A percentile compares a stretch with the other conserved stretches of the same genome.
Evolutionary conservation across 2,329 filamentous ascomycete species (phyloP).

Genomic region (Trematosphaeria pertusa): DNA sequence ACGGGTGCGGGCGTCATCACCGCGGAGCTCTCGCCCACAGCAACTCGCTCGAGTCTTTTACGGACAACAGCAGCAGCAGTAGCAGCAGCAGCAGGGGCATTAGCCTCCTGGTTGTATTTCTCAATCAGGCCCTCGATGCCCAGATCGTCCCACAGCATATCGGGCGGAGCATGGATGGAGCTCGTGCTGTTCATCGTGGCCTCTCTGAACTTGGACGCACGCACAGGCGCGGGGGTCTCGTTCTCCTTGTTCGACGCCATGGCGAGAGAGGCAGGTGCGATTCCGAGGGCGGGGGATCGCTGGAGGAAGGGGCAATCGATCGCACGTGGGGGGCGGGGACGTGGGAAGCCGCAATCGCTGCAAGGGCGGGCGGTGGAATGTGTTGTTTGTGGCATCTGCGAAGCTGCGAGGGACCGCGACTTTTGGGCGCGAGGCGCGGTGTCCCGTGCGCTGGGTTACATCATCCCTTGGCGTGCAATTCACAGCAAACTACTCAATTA

Average conservation of each 20-base stretch:
- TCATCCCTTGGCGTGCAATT: neutral
- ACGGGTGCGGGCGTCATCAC: conserved; percentile 8
- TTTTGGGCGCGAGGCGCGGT: neutral
- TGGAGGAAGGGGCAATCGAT: neutral
- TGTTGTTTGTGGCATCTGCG: no score
- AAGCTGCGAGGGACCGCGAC: neutral
- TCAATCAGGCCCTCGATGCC: conserved; percentile 97
- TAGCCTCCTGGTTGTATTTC: conserved; percentile 66
- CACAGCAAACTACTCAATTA: neutral
- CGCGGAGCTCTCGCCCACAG: neutral
- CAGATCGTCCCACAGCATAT: conserved; percentile 75
- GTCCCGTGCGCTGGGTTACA: neutral
- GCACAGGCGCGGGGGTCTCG: conserved; percentile 4
- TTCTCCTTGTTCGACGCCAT: conserved; percentile 9
- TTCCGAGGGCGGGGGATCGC: neutral
- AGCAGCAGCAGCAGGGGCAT: conserved; percentile 15
- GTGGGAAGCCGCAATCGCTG: neutral
- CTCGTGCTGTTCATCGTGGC: conserved; percentile 55
- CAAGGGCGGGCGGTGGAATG: neutral
- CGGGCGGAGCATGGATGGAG: conserved; percentile 39
- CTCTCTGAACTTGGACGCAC: conserved; percentile 67
- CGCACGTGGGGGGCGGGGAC: neutral
- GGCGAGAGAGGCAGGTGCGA: neutral
- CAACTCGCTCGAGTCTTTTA: conserved; percentile 1
- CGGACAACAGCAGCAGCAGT: conserved; percentile 4